Percentiles rank a stretch among this genome's conserved stretches.
phyloP scores from a whole-genome alignment of 306 rosid genomes.

The Potentilla sterilis region DNA sequence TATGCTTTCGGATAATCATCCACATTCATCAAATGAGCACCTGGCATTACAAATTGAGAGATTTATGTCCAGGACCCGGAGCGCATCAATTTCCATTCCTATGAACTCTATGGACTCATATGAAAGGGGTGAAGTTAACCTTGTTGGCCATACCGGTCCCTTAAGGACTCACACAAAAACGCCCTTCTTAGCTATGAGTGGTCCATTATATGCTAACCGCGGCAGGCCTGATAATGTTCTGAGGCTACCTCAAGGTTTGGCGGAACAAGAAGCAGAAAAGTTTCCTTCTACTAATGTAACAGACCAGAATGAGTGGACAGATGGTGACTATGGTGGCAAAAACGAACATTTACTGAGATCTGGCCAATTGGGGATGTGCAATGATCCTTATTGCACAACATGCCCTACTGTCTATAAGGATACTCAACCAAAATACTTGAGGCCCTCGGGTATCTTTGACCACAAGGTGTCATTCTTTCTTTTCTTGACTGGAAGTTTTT shows the following conservation, averaged over 20 bases:
- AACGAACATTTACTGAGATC: slow-evolving; percentile 78
- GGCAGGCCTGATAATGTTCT: slow-evolving; percentile 35
- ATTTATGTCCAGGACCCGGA: slow-evolving; percentile 41
- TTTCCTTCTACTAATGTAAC: slow-evolving; percentile 33
- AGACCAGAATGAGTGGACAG: slow-evolving; percentile 38
- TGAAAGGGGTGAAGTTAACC: slow-evolving; percentile 45
- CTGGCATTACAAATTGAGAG: slow-evolving; percentile 35
- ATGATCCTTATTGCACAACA: slow-evolving; percentile 86
- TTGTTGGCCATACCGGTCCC: slow-evolving; percentile 79
- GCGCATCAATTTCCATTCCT: slow-evolving; percentile 63
- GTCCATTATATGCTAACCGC: slow-evolving; percentile 43
- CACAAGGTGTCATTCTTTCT: slow-evolving; percentile 47
- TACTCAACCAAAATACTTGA: slow-evolving; percentile 39
- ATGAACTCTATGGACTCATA: slow-evolving; percentile 42
- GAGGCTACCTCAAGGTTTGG: slow-evolving; percentile 21
- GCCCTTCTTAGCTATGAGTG: slow-evolving; percentile 63
- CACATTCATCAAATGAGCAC: slow-evolving; percentile 33
- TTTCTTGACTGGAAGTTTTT: not conserved
- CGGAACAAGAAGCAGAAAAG: slow-evolving; percentile 36
- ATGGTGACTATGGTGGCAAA: slow-evolving; percentile 30
- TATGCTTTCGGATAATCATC: slow-evolving; percentile 45
- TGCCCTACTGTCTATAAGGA: slow-evolving; percentile 71
- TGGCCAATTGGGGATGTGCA: slow-evolving; percentile 86
- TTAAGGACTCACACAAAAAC: slow-evolving; percentile 45
- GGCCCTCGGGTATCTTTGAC: slow-evolving; percentile 46